Evolutionary conservation across 164 flowering plant species (phyloP), one percentile per base, ranked within the genome.

Genomic region (Vitis cinerea): DNA sequence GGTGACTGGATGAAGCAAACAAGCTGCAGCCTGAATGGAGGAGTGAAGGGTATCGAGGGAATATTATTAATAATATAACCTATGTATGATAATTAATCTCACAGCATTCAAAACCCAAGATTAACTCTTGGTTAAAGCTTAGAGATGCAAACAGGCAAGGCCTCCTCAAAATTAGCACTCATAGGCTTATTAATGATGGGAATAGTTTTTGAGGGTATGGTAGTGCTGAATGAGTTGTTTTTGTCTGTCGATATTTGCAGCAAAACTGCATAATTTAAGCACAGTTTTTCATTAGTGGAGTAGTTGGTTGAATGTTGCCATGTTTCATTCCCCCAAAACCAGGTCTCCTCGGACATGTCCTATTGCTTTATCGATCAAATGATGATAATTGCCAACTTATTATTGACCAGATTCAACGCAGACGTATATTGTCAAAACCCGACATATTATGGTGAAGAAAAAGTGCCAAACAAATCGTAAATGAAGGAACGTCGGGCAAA

Each of bases 271-370:
- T 27, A 47, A 63, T 37, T 61, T 27, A 27, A 57, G 31, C 66
- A 23, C 49, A 19, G 48, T 19, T 57, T 13, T 54, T 65, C 16
- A 69, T 64, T 67, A 74, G 81, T 74, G 84, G 84, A 80, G 81
- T 74, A n/a, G 82, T 77, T 83, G 78, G 61, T 76, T 66, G 69
- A 65, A 65, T 75, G 78, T 76, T 77, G 73, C 77, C 72, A 73
- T 74, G 75, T 72, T 79, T 81, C 69, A 66, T 66, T 74, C 75
- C 83, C 64, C 50, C 57, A 59, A 73, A 73, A 47, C 80, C 64
- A 69, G 75, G 63, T 73, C 75, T 77, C 71, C 79, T 74, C 68
- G 47, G 72, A 65, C 69, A 65, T 81, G 82, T 77, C 75, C 69
- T 9, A 0, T 62, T 57, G 37, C 49, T 12, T 55, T 62, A 47